phyloP scores from a whole-genome alignment of 169 alveolate species.

The Plasmodium reichenowi region DNA sequence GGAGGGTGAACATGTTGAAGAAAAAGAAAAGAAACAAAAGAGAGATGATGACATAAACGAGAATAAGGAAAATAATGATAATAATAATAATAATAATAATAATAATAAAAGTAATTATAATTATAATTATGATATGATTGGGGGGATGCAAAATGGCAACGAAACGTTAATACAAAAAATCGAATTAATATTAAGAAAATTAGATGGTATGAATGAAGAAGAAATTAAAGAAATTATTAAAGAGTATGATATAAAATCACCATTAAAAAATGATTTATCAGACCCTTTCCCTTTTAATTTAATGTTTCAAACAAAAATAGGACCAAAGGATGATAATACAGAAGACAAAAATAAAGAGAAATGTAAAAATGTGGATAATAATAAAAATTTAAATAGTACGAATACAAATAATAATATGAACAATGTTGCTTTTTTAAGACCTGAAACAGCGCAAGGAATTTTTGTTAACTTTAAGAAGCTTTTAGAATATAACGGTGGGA shows the following conservation, averaged over 20 bases:
- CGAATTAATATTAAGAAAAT: slow-evolving; percentile 81
- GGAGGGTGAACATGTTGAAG: not conserved
- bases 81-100: not conserved
- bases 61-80: slow-evolving; percentile 23
- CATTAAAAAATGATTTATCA: slow-evolving; percentile 93
- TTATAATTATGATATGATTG: too few relatives aligned
- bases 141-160: too few relatives aligned
- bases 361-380: too few relatives aligned
- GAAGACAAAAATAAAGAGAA: not conserved
- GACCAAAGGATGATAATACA: slow-evolving; percentile 88
- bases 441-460: slow-evolving; percentile 99
- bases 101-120: too few relatives aligned
- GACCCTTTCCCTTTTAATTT: slow-evolving; percentile 96
- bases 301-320: slow-evolving; percentile 96
- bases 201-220: slow-evolving; percentile 89
- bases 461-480: slow-evolving; percentile 96
- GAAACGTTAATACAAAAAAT: slow-evolving; percentile 79
- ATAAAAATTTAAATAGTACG: not conserved
- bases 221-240: slow-evolving; percentile 89
- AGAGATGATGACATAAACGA: slow-evolving; percentile 14
- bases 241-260: slow-evolving; percentile 90
- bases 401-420: slow-evolving; percentile 1
- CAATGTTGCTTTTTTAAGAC: slow-evolving; percentile 94
- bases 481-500: slow-evolving; percentile 95
- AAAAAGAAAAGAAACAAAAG: not conserved